Percentiles rank a stretch among this genome's conserved stretches.
Evolutionary conservation across 331 rosid genomes (phyloP).

Genomic region (Ulmus americana): DNA sequence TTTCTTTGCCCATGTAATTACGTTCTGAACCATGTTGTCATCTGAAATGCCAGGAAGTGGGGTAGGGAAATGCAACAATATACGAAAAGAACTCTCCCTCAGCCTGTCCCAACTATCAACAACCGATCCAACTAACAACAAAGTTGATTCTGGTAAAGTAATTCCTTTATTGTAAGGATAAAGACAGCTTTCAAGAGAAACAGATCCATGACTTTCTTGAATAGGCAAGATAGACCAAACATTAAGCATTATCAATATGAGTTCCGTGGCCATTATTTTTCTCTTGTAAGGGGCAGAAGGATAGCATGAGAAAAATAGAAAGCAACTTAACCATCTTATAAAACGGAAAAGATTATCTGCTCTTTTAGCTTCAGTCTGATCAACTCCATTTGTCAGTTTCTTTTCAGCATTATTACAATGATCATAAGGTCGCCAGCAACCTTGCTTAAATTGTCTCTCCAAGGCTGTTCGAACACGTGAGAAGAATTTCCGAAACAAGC

Average conservation of each 20-base stretch:
- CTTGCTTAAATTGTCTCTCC: slow-evolving; percentile 89
- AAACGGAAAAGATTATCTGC: slow-evolving; percentile 75
- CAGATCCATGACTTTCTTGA: slow-evolving; percentile 31
- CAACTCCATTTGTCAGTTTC: slow-evolving; percentile 32
- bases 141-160: slow-evolving; percentile 65
- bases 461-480: slow-evolving; percentile 86
- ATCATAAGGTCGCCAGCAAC: slow-evolving; percentile 60
- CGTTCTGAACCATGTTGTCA: slow-evolving; percentile 49
- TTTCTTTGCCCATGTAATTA: slow-evolving; percentile 67
- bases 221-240: slow-evolving; percentile 65
- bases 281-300: slow-evolving; percentile 99
- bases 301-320: slow-evolving; percentile 88
- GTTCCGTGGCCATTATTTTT: slow-evolving; percentile 93
- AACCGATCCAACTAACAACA: slow-evolving; percentile 83
- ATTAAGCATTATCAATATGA: slow-evolving; percentile 69
- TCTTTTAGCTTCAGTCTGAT: slow-evolving; percentile 39
- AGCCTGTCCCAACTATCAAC: slow-evolving; percentile 98
- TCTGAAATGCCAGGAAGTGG: slow-evolving; percentile 91
- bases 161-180: slow-evolving; percentile 71
- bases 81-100: slow-evolving; percentile 78
- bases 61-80: slow-evolving; percentile 79
- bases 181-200: slow-evolving; percentile 38
- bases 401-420: slow-evolving; percentile 25
- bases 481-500: slow-evolving; percentile 87
- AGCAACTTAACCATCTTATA: slow-evolving; percentile 95